Percentiles rank a stretch among this genome's conserved stretches.
phyloP scores from a whole-genome alignment of 345 rosid species.

The Arabidopsis arenosa region DNA sequence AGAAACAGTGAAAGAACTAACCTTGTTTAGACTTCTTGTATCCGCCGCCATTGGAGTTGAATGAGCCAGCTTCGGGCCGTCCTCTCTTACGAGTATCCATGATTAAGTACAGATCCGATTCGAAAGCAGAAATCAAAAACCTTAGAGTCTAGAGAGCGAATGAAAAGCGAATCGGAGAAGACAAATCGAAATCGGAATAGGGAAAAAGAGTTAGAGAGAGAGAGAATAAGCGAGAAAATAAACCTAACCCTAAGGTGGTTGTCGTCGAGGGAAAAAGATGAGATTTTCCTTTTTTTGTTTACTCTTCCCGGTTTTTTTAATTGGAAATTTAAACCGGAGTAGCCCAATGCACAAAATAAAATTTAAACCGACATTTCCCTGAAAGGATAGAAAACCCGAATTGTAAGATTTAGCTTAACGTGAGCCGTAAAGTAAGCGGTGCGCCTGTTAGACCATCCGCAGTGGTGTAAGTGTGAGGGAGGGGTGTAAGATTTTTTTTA shows the following conservation, averaged over 20 bases:
- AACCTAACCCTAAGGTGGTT: constrained; percentile 45
- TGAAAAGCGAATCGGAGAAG: constrained; percentile 34
- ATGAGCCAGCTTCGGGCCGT: constrained; percentile 57
- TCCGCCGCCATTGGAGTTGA: constrained; percentile 69
- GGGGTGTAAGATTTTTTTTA: no score
- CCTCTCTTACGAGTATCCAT: constrained; percentile 84
- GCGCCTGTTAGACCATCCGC: no score
- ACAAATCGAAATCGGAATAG: constrained; percentile 29
- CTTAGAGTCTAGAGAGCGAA: constrained; percentile 14
- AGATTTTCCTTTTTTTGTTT: constrained; percentile 5
- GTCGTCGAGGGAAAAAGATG: constrained; percentile 37
- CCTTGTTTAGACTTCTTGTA: constrained; percentile 72
- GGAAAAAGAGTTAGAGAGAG: constrained; percentile 7
- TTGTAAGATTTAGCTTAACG: background rate
- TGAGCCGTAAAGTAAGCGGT: background rate
- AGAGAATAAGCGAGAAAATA: constrained; percentile 20
- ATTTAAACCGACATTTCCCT: constrained; percentile 28
- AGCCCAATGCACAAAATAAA: background rate
- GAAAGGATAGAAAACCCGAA: background rate
- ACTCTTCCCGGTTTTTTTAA: constrained; percentile 7
- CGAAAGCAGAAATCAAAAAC: background rate
- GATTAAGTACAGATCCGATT: constrained; percentile 39
- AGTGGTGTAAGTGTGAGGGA: no score
- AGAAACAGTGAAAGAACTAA: constrained; percentile 32
- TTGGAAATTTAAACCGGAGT: constrained; percentile 34